Conservation (phyloP, 2,329 filamentous ascomycete genomes). For the Pseudocercospora pini-densiflorae region DNA sequence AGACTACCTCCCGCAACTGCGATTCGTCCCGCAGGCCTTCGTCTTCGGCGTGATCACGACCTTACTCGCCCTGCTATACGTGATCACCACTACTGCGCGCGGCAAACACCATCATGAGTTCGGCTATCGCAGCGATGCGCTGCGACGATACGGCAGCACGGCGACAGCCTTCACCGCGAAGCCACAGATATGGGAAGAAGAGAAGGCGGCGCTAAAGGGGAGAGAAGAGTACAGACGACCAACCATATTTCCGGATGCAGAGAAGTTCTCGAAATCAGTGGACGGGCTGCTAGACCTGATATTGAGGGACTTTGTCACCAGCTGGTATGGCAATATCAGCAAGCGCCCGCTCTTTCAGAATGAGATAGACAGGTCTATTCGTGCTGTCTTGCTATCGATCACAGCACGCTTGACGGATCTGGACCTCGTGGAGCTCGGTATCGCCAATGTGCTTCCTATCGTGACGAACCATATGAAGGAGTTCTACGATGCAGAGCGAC, state of each 20-base stretch:
- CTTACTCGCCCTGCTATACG: conserved; percentile 58
- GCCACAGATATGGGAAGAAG: conserved; percentile 66
- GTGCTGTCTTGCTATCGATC: conserved; percentile 72
- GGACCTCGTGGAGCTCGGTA: conserved; percentile 82
- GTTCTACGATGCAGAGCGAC: conserved; percentile 86
- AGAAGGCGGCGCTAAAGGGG: conserved; percentile 68
- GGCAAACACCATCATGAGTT: conserved; percentile 37
- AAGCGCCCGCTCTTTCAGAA: conserved; percentile 78
- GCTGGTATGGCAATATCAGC: conserved; percentile 90
- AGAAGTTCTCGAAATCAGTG: conserved; percentile 76
- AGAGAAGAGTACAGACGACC: conserved; percentile 69
- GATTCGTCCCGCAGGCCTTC: conserved; percentile 86
- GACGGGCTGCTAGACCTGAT: conserved; percentile 79
- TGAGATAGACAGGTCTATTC: conserved; percentile 81
- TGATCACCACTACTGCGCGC: conserved; percentile 67
- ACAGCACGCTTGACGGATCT: conserved; percentile 73
- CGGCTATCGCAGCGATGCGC: conserved; percentile 20
- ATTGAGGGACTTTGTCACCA: conserved; percentile 80
- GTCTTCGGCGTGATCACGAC: conserved; percentile 66
- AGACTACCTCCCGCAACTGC: conserved; percentile 80
- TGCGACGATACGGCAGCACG: conserved; percentile 18
- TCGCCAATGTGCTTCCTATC: conserved; percentile 82
- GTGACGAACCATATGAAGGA: conserved; percentile 87
- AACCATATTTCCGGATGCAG: conserved; percentile 75
- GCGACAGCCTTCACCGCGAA: conserved; percentile 32